Percentiles rank a stretch among this genome's conserved stretches.
Evolutionary conservation across 1,284 basidiomycete genomes (phyloP).

Genomic region (Laetiporus sulphureus): DNA sequence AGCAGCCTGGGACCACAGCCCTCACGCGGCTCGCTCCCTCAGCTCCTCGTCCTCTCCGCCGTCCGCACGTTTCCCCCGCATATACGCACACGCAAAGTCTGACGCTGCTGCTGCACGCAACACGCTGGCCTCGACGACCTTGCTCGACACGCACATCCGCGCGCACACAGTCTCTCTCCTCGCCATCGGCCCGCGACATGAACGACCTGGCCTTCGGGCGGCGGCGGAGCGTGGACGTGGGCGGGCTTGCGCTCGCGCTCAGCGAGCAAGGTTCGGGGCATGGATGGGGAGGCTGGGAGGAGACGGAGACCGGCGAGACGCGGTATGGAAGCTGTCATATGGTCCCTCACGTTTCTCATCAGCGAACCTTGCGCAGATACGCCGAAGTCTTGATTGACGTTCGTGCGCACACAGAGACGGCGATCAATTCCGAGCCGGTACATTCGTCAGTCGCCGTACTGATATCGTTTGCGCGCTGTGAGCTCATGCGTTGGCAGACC

Average conservation of each 20-base stretch:
- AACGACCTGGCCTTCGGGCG: conserved; percentile 23
- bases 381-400: conserved; percentile 80
- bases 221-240: conserved; percentile 79
- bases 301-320: conserved; percentile 45
- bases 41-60: too few relatives aligned
- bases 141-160: background rate
- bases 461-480: background rate
- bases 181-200: conserved; percentile 1
- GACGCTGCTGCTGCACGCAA: too few relatives aligned
- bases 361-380: conserved; percentile 33
- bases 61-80: too few relatives aligned
- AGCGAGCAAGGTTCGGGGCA: conserved; percentile 54
- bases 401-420: conserved; percentile 69
- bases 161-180: background rate
- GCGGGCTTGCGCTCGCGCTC: conserved; percentile 75
- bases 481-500: conserved; percentile 18
- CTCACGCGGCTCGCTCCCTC: too few relatives aligned
- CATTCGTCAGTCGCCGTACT: conserved; percentile 33
- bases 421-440: conserved; percentile 54
- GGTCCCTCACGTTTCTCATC: conserved; percentile 3
- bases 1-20: too few relatives aligned
- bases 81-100: too few relatives aligned
- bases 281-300: conserved; percentile 69
- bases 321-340: conserved; percentile 37
- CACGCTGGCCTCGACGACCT: too few relatives aligned